A percentile compares a stretch with the other conserved stretches of the same genome.
Evolutionary conservation across 2,329 filamentous ascomycete species (phyloP).

Genomic region (Fusarium udum): DNA sequence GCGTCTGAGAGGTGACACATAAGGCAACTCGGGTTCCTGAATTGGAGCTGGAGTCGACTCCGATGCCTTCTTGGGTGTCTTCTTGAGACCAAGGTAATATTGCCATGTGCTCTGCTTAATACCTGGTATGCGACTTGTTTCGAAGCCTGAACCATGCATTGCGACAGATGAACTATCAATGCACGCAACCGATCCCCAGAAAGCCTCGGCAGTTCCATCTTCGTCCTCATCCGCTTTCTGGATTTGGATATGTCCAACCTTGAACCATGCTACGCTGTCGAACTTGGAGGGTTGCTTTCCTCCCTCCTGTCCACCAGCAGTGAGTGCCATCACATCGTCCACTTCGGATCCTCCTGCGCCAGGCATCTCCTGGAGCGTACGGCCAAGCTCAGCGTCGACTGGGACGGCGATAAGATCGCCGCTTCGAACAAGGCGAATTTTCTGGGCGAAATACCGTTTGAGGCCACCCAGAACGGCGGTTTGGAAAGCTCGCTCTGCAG

Average conservation of each 20-base stretch:
- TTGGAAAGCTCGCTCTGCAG: slow-evolving; percentile 85
- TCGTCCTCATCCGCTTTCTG: slow-evolving; percentile 63
- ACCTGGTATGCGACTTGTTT: slow-evolving; percentile 81
- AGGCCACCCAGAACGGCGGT: slow-evolving; percentile 86
- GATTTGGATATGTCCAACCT: slow-evolving; percentile 77
- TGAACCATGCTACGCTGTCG: slow-evolving; percentile 88
- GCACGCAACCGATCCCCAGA: slow-evolving; percentile 86
- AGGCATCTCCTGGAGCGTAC: slow-evolving; percentile 79
- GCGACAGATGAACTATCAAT: slow-evolving; percentile 88
- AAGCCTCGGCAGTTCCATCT: slow-evolving; percentile 70
- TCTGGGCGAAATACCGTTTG: slow-evolving; percentile 87
- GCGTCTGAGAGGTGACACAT: slow-evolving; percentile 69
- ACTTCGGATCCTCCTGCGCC: slow-evolving; percentile 70
- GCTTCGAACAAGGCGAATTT: slow-evolving; percentile 81
- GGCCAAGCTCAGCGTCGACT: slow-evolving; percentile 85
- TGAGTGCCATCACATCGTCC: slow-evolving; percentile 73
- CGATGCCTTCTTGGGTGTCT: slow-evolving; percentile 61
- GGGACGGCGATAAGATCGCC: slow-evolving; percentile 91
- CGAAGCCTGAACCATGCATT: slow-evolving; percentile 91
- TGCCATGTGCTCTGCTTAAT: slow-evolving; percentile 83
- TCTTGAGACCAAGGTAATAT: slow-evolving; percentile 85
- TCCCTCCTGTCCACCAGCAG: slow-evolving; percentile 50
- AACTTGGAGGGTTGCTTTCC: slow-evolving; percentile 47
- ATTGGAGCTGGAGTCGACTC: slow-evolving; percentile 53
- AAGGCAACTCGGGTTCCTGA: slow-evolving; percentile 58